These are phyloP conservation scores for Colletotrichum sp. DNA, from an alignment of 2,329 filamentous ascomycete species.

Conservation along the genomic window DNA sequence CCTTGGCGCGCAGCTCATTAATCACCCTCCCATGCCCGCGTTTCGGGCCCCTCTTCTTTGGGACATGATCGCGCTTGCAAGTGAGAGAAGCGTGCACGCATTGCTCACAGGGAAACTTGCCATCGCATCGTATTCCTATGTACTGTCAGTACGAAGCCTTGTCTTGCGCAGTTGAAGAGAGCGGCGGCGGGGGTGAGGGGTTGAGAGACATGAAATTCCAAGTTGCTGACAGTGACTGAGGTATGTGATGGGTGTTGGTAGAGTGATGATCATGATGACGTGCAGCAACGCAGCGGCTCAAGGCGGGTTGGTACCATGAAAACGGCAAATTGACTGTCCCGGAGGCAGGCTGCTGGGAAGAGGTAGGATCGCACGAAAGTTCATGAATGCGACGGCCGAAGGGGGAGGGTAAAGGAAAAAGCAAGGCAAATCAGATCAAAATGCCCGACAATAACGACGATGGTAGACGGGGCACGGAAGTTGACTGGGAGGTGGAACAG, in stretches of 20 bases:
- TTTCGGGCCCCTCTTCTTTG: slow-evolving; percentile 68
- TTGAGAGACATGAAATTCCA: background rate
- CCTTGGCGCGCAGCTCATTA: slow-evolving; percentile 60
- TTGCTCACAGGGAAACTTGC: slow-evolving; percentile 61
- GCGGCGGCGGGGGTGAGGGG: background rate
- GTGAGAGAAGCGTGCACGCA: slow-evolving; percentile 62
- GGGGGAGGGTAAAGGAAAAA: background rate
- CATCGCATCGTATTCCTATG: slow-evolving; percentile 50
- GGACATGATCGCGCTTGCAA: slow-evolving; percentile 70
- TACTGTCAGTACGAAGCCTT: background rate
- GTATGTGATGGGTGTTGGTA: background rate
- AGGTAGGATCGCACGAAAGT: slow-evolving; percentile 22
- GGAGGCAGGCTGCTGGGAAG: slow-evolving; percentile 22
- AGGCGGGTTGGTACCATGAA: slow-evolving; percentile 9
- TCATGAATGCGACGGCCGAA: slow-evolving; percentile 10
- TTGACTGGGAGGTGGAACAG: slow-evolving; percentile 16
- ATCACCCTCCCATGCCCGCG: slow-evolving; percentile 67
- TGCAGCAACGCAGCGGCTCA: background rate
- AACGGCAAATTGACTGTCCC: slow-evolving; percentile 14
- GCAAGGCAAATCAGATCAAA: background rate
- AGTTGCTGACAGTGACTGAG: background rate
- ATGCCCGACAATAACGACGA: background rate
- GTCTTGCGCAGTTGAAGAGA: background rate
- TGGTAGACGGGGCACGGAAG: background rate
- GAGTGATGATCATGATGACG: slow-evolving; percentile 10